Base-by-base conservation (phyloP, 306 rosid species). In the Benincasa hispida region DNA sequence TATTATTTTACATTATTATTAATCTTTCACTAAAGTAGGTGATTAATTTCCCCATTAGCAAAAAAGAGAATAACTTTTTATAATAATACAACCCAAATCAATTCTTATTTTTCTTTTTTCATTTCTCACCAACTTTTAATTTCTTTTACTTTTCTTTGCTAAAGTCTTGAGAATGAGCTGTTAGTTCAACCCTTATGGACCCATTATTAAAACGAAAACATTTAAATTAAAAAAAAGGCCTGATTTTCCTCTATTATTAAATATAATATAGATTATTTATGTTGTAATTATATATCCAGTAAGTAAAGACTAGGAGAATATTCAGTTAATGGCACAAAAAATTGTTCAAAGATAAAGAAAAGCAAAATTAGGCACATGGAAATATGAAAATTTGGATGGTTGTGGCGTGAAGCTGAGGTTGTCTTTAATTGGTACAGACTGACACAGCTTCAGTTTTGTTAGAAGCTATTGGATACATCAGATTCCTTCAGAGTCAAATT, bases 401-500 rank as follows among this genome's bases (percentile, higher is more conserved):
- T 81, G 85, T 79, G 83, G 81, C 82, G 80, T 84, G 87, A 67
- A 25, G 72, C 74, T 76, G 82, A 77, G 84, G 80, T 79, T 50
- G 74, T 14, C 21, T 51, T 59, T 67, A 5, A 75, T 77, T 90
- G 89, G 89, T 90, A 83, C 97, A 95, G 99, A 95, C 99, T 95
- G 99, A 95, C 99, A 95, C 99, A 18, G 98, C 99, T 68, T 95
- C 99, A 81, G 99, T 95, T 81, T 89, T 95, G 97, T 89, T 95
- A 88, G 99, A 95, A 86, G 93, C 99, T 86, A 86, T 95, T 88
- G 98, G 97, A 63, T 95, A 95, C 86, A 89, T 95, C 85, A 90
- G 98, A 95, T 95, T 95, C 99, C 99, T 95, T 88, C 99, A 95
- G 88, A 90, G 87, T 88, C 99, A 95, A 90, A 89, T 95, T 86